Base-by-base conservation (phyloP, 306 rosid genomes). In the barrel medic (Medicago truncatula) region DNA sequence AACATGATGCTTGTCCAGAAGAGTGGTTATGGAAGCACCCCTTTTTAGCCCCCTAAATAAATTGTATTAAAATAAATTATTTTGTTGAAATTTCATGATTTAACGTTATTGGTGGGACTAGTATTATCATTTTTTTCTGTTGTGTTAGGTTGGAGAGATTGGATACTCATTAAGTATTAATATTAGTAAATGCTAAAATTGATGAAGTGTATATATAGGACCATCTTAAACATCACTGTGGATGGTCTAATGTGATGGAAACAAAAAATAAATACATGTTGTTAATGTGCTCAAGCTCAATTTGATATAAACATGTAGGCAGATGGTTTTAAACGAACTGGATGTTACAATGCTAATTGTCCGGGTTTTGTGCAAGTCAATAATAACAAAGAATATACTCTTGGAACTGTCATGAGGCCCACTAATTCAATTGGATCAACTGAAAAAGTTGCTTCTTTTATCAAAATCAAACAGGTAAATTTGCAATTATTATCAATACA, bases 371-470 rank as follows among this genome's bases (percentile, higher is more conserved):
- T 50, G 25, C 72, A 64, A 64, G 64, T 64, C 0, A 1, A 20
- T 7, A 9, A 4, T 18, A 2, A 56, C 12, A 18, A 54, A 54
- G 12, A 9, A 0, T 2, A 8, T 28, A 3, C 38, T 8, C 4
- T 49, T 14, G 64, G 72, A 43, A 2, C 2, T 0, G 0, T 5
- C 39, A 0, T 7, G 12, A 0, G 0, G 0, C 15, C 15, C 6
- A 0, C 34, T 2, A 17, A 10, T 8, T 0, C 4, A 1, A 38
- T 75, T 62, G 79, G 79, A 36, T 3, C 34, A 1, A 0, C 0
- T 0, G 0, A 0, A 0, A 18, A 17, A 15, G 1, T 10, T 5
- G 1, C 0, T 28, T 0, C 0, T 16, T 0, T 5, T 9, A 0
- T 8, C 36, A 3, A 6, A 12, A 12, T 66, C 11, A 20, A 66